Evolutionary conservation across 331 rosid genomes (phyloP), one percentile per base, ranked within the genome.

Genomic region (Quercus tomentella): DNA sequence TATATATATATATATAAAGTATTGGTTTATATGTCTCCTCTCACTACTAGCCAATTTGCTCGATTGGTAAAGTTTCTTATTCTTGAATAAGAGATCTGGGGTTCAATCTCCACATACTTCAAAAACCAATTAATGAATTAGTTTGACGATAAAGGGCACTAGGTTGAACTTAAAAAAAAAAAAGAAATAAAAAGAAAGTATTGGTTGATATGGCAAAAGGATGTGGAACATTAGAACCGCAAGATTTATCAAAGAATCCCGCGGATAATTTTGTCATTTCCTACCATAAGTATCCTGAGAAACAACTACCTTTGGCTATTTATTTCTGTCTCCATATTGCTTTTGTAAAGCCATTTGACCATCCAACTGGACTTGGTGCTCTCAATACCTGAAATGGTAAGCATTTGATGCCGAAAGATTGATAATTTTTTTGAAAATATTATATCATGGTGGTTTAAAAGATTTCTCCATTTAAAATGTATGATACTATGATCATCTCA

Each of bases 151-250:
- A 6, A 35, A 6, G 8, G 8, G 2, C 9, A 6, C 41, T 35
- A 35, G 8, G 9, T 6, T 35, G 9, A 35, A 35, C 41, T 35
- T 5, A 4, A 31, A 31, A 31, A 31, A 35, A 0, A 35, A 1
- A 35, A 1, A 35, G 5, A 31, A 33, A 33, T 2, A 26, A 26
- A 2, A 26, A 2, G 2, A 35, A 35, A 1, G 94, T 89, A 56
- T 84, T 92, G 87, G 90, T 94, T 81, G 97, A 94, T 94, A 97
- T 94, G 26, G 97, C 98, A 77, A 95, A 95, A 84, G 98, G 98
- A 75, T 80, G 82, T 85, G 90, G 96, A 43, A 91, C 97, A 60
- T 35, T 35, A 35, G 80, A 84, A 78, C 94, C 97, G 17, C 97
- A 89, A 55, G 96, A 95, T 90, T 86, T 95, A 81, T 95, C 97